These are phyloP conservation scores for Hypoxylon perforatum DNA, from an alignment of 495 filamentous ascomycete genomes.

Conservation along the genomic window DNA sequence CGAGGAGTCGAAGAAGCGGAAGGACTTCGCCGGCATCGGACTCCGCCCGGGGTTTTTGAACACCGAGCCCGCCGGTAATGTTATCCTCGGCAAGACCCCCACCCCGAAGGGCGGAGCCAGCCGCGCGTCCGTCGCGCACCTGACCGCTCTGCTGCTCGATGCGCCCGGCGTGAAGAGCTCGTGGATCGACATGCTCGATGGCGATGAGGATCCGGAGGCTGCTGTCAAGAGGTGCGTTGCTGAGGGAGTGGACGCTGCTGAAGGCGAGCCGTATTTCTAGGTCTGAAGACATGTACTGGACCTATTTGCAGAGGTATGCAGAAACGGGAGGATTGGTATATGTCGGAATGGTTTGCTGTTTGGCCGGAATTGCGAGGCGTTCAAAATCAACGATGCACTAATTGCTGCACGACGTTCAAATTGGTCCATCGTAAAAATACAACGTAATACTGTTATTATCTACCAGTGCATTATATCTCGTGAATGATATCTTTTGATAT, in stretches of 20 bases:
- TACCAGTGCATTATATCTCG: neutral
- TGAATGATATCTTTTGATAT: neutral
- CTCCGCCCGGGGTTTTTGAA: constrained; percentile 76
- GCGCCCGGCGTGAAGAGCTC: constrained; percentile 57
- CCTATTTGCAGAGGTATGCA: neutral
- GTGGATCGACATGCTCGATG: constrained; percentile 62
- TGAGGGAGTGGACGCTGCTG: constrained; percentile 71
- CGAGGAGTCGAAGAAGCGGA: constrained; percentile 56
- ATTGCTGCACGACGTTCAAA: neutral
- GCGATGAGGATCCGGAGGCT: constrained; percentile 66
- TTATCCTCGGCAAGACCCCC: constrained; percentile 72
- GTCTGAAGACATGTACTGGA: neutral
- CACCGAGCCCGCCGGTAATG: constrained; percentile 67
- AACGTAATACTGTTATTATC: neutral
- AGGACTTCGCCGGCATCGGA: constrained; percentile 70
- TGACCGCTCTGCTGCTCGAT: constrained; percentile 73
- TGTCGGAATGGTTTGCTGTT: too few relatives aligned
- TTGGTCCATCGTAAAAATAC: neutral
- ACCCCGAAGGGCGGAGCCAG: constrained; percentile 64
- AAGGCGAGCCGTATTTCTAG: constrained; percentile 63
- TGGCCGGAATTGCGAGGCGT: too few relatives aligned
- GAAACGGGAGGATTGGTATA: neutral
- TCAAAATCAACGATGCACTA: too few relatives aligned
- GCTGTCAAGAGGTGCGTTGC: constrained; percentile 73
- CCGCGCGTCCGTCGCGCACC: constrained; percentile 75